phyloP scores from a whole-genome alignment of 208 protist species.

The Leishmania braziliensis region DNA sequence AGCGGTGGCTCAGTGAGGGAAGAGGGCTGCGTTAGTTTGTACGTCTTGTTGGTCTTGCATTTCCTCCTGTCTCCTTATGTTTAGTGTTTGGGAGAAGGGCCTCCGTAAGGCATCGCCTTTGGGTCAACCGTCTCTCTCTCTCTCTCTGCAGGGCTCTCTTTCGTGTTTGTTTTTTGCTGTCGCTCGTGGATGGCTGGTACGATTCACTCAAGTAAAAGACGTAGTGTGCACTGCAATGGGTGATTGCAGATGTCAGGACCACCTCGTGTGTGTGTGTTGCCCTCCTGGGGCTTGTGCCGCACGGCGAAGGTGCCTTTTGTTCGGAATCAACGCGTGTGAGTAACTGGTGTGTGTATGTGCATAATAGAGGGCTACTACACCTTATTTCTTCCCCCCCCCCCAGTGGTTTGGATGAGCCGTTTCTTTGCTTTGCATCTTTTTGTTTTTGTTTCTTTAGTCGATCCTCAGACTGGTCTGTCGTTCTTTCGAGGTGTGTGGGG shows the following conservation, averaged over 20 bases:
- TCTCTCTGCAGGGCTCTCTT: background rate
- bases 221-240: background rate
- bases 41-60: too few relatives aligned
- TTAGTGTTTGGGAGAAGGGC: background rate
- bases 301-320: too few relatives aligned
- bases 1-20: background rate
- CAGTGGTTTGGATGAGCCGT: too few relatives aligned
- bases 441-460: too few relatives aligned
- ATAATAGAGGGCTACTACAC: too few relatives aligned
- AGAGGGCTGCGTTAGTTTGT: background rate
- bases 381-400: too few relatives aligned
- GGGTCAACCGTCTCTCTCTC: background rate
- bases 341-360: too few relatives aligned
- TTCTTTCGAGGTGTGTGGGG: too few relatives aligned
- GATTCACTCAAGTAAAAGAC: background rate
- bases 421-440: too few relatives aligned
- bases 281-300: too few relatives aligned
- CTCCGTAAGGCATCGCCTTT: background rate
- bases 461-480: too few relatives aligned
- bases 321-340: too few relatives aligned
- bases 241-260: background rate
- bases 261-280: background rate
- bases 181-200: background rate
- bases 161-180: slow-evolving; percentile 10
- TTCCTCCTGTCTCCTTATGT: background rate